Evolutionary conservation across 257 asterid genomes (phyloP).

Genomic region (Penstemon davidsonii): DNA sequence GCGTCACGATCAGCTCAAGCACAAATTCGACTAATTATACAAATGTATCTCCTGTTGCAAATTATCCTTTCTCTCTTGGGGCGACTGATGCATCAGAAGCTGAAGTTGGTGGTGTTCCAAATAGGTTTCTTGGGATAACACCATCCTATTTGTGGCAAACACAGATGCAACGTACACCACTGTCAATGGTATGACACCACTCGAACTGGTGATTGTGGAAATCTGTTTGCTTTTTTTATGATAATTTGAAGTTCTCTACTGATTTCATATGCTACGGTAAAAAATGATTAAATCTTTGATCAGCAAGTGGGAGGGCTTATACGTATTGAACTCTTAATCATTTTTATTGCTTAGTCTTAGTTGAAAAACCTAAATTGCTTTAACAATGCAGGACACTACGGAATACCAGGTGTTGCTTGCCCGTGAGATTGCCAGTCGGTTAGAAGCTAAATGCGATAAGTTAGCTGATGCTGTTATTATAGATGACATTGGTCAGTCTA

Average conservation of each 20-base stretch:
- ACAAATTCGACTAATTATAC: conserved; percentile 75
- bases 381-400: conserved; percentile 58
- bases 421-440: conserved; percentile 79
- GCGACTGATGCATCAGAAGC: conserved; percentile 73
- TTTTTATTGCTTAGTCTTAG: conserved; percentile 19
- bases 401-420: conserved; percentile 86
- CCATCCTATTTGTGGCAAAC: conserved; percentile 89
- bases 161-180: conserved; percentile 69
- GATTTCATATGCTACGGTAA: conserved; percentile 8
- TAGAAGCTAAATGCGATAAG: conserved; percentile 82
- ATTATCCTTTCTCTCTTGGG: conserved; percentile 36
- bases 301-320: conserved; percentile 19
- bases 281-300: not conserved
- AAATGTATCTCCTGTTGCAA: conserved; percentile 42
- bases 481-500: conserved; percentile 75
- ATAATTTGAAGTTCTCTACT: conserved; percentile 10
- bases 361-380: conserved; percentile 11
- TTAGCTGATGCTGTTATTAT: conserved; percentile 67
- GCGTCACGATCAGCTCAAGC: conserved; percentile 69
- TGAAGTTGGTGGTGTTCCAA: conserved; percentile 96
- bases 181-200: conserved; percentile 59
- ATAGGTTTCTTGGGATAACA: conserved; percentile 89
- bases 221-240: conserved; percentile 16
- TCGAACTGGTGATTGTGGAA: conserved; percentile 7
- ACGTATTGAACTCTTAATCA: conserved; percentile 7